A percentile compares a stretch with the other conserved stretches of the same genome.
Conservation (phyloP, 768 basidiomycete genomes). For the Artomyces pyxidatus region DNA sequence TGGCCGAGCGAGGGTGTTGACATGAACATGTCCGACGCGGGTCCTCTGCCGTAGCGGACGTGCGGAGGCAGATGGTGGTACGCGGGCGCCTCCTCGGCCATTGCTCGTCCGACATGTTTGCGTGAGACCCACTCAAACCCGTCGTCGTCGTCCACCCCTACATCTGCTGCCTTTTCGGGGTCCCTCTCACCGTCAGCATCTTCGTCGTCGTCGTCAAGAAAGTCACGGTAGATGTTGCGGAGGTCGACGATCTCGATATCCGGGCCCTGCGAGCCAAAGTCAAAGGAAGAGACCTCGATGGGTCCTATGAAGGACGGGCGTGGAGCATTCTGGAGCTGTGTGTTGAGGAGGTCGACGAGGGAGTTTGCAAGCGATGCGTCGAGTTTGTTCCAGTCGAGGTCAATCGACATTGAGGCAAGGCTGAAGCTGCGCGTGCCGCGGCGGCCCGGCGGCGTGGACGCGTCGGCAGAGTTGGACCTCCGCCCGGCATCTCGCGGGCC, state of each 20-base stretch:
- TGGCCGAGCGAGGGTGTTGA: constrained; percentile 41
- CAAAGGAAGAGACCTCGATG: constrained; percentile 75
- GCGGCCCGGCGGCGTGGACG: not conserved
- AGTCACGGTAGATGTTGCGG: constrained; percentile 90
- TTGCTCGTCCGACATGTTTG: constrained; percentile 46
- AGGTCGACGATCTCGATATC: constrained; percentile 88
- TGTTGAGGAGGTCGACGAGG: constrained; percentile 71
- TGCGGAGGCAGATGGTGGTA: constrained; percentile 71
- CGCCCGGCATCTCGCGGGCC: constrained; percentile 5
- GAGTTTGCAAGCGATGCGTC: constrained; percentile 61
- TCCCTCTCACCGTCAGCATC: constrained; percentile 23
- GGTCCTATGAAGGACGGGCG: constrained; percentile 96
- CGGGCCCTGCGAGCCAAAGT: constrained; percentile 78
- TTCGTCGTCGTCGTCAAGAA: constrained; percentile 69
- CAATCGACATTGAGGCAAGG: constrained; percentile 68
- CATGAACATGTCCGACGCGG: constrained; percentile 49
- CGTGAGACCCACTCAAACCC: constrained; percentile 79
- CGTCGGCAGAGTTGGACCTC: not conserved
- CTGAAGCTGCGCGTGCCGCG: not conserved
- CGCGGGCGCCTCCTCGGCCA: constrained; percentile 42
- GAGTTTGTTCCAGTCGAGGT: constrained; percentile 87
- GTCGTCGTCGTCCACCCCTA: constrained; percentile 45
- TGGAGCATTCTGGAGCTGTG: constrained; percentile 57
- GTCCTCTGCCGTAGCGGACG: constrained; percentile 54
- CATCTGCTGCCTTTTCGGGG: constrained; percentile 12